Evolutionary conservation across 169 alveolate genomes (phyloP).

Genomic region (Cryptosporidium muris): DNA sequence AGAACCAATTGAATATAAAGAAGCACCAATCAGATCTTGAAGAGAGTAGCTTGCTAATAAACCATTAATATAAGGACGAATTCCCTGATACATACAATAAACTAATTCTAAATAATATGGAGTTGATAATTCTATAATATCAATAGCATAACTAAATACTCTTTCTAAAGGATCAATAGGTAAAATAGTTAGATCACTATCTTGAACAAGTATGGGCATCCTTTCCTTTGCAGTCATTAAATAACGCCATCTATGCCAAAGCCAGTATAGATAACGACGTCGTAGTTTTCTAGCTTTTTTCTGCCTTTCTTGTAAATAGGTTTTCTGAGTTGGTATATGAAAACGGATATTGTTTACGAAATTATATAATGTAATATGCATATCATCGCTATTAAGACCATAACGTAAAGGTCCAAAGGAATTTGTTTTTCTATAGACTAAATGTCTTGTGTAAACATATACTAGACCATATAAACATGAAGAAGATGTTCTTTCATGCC

Average conservation of each 20-base stretch:
- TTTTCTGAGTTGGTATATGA: constrained; percentile 62
- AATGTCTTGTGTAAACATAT: constrained; percentile 31
- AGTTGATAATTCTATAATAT: constrained; percentile 38
- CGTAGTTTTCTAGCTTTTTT: constrained; percentile 40
- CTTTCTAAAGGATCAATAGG: constrained; percentile 68
- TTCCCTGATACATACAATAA: constrained; percentile 53
- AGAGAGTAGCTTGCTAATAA: constrained; percentile 49
- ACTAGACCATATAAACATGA: constrained; percentile 54
- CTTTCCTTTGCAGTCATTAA: constrained; percentile 62
- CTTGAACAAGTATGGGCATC: constrained; percentile 65
- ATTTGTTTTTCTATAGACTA: constrained; percentile 22
- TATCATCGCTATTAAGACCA: constrained; percentile 64
- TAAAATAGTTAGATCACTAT: constrained; percentile 7
- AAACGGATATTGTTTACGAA: constrained; percentile 30
- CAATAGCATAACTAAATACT: constrained; percentile 38
- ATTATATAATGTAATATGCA: constrained; percentile 47
- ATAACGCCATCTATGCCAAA: constrained; percentile 66
- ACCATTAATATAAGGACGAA: constrained; percentile 51
- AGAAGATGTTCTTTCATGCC: constrained; percentile 26
- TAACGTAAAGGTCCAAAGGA: constrained; percentile 46
- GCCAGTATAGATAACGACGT: constrained; percentile 31
- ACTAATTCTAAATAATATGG: constrained; percentile 28
- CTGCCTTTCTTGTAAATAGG: constrained; percentile 52
- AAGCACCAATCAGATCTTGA: constrained; percentile 59
- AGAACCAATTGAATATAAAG: constrained; percentile 22